Evolutionary conservation across 768 basidiomycete species (phyloP), one percentile per base, ranked within the genome.

Genomic region (Mycena polygramma): DNA sequence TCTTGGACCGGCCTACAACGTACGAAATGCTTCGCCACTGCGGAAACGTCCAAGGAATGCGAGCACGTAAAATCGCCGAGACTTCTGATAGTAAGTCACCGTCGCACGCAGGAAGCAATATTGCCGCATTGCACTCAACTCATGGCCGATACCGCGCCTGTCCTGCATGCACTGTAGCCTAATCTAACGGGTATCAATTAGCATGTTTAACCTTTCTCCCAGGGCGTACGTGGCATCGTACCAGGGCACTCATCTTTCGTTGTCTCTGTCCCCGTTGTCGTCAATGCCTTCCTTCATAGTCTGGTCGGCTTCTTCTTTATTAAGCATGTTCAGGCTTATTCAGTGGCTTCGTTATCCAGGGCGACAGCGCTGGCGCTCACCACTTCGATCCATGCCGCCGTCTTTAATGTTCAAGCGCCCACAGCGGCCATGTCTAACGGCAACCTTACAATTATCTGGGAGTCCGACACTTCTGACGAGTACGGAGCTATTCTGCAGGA

Each of bases 361-460:
- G 45, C 26, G 8, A 48, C 45, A 5, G 46, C n/a, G n/a, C 46
- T 62, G 35, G 26, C 35, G 36, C 10, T 62, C 46, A 11, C 46
- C 26, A 7, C 11, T 7, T 45, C n/a, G 8, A 46, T 46, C 9
- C 10, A 35, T 55, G 60, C 45, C 7, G 60, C 59, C 8, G 43
- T 63, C 7, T 63, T 45, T n/a, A 53, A 24, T 14, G n/a, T 63
- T 15, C 30, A 53, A 26, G 49, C 26, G 4, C 36, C 36, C 7
- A 24, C 26, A 9, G 7, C 35, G 8, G 36, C 52, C 7, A 36
- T 5, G 9, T 41, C 62, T n/a, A 45, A 45, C 10, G 37, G 46
- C 13, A 20, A 11, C 14, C 39, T 63, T 11, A 63, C 49, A 14
- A 43, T 54, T 24, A 63, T 51, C 37, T 63, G 62, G 62, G 45